A percentile compares a stretch with the other conserved stretches of the same genome.
Conservation (phyloP, 2,329 filamentous ascomycete species). For the Teratosphaeria epicoccoides region DNA sequence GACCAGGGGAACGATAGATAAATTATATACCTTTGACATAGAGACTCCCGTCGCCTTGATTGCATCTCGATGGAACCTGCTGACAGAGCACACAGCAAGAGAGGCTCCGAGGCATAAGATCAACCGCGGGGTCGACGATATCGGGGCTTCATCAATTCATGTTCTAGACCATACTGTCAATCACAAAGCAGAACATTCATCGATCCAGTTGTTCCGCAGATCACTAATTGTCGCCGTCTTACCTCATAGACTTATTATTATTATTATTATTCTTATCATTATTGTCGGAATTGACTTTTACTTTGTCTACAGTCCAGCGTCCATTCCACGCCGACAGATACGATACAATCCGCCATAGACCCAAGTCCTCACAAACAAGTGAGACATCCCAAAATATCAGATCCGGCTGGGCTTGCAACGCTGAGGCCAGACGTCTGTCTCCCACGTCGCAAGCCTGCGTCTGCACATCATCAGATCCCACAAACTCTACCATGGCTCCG, state of each 20-base stretch:
- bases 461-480: conserved; percentile 14
- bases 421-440: conserved; percentile 19
- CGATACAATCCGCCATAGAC: neutral
- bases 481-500: conserved; percentile 27
- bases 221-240: neutral
- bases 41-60: too few relatives aligned
- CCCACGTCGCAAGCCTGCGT: conserved; percentile 28
- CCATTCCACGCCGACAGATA: neutral
- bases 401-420: conserved; percentile 27
- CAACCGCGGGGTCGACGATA: too few relatives aligned
- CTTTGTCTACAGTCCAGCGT: neutral
- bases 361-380: neutral
- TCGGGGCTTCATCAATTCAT: too few relatives aligned
- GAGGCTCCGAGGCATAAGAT: too few relatives aligned
- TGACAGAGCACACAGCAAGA: too few relatives aligned
- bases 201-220: neutral
- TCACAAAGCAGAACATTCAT: neutral
- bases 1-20: too few relatives aligned
- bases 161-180: neutral
- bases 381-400: neutral
- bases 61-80: too few relatives aligned
- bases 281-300: neutral
- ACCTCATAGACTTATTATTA: neutral
- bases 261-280: too few relatives aligned
- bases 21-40: too few relatives aligned